Base-by-base conservation (phyloP, 2,329 filamentous ascomycete genomes). In the Diplodia scrobiculata region DNA sequence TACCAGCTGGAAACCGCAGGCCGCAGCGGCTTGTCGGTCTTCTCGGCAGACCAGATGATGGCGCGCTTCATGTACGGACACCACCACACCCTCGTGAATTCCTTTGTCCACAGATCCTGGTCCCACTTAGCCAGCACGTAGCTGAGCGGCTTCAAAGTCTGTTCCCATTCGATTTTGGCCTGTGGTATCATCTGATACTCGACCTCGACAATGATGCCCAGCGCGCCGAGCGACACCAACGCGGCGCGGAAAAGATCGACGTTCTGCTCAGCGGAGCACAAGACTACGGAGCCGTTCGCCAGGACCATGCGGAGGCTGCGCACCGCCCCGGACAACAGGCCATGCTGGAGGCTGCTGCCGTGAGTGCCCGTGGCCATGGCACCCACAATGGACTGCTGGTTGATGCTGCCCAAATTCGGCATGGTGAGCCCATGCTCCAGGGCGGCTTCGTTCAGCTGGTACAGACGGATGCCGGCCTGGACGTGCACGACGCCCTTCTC, bases 31-130 rank as follows among this genome's bases (percentile, higher is more conserved):
- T 89, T 85, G 9, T 86, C 81, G 0, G 91, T 92, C 75, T 90
- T 90, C 55, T 92, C 85, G n/a, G 92, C 95, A 48, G 87, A 86
- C 95, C 95, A 99, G 53, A 96, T 86, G 55, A 98, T 91, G 0
- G 91, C 92, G 53, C 91, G 86, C 66, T 91, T 87, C 74, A 91
- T 92, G 79, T 98, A 97, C 0, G 95, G 95, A 75, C 97, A 88
- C 95, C 95, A 99, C 94, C 95, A 99, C 32, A 97, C 92, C 32
- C 95, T 86, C 29, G 96, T 91, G 74, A 94, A 99, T 77, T 98
- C 92, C 68, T 87, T 85, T 1, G 86, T 91, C 94, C 95, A 98
- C 14, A 98, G 83, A 38, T 84, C 84, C 6, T 80, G 83, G 19
- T 88, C 79, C 92, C 95, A 98, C 6, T 85, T 82, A 11, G 83